A percentile compares a stretch with the other conserved stretches of the same genome.
Conservation (phyloP, 2,329 filamentous ascomycete genomes). For the Fusarium burgessii region DNA sequence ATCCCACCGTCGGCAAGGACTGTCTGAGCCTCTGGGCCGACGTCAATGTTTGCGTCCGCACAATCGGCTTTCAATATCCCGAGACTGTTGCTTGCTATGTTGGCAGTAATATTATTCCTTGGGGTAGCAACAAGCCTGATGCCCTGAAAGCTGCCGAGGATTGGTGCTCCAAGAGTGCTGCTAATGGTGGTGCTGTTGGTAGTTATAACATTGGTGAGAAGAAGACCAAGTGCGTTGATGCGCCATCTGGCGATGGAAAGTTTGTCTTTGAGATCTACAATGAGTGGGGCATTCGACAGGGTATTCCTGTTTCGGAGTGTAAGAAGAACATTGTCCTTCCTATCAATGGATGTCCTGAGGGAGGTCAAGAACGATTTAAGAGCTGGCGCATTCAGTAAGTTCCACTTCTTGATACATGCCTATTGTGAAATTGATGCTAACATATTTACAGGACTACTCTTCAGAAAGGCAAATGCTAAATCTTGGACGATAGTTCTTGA, state of each 20-base stretch:
- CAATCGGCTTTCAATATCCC: constrained; percentile 10
- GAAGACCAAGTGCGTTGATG: constrained; percentile 15
- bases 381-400: constrained; percentile 27
- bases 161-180: constrained; percentile 9
- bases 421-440: neutral
- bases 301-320: neutral
- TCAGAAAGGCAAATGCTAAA: constrained; percentile 5
- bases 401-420: rapidly evolving
- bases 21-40: constrained; percentile 15
- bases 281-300: constrained; percentile 1
- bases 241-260: constrained; percentile 9
- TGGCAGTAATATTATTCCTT: neutral
- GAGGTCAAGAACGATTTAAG: constrained; percentile 3
- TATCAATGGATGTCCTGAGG: constrained; percentile 4
- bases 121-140: constrained; percentile 22
- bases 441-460: neutral
- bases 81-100: neutral
- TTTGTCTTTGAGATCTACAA: constrained; percentile 20
- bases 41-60: constrained; percentile 3
- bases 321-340: neutral
- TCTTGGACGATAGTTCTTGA: rapidly evolving
- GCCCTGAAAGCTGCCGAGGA: neutral
- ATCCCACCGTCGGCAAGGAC: neutral
- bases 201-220: neutral
- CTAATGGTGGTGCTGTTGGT: rapidly evolving